Percentiles rank a stretch among this genome's conserved stretches.
These are phyloP conservation scores for Trametes coccinea DNA, from an alignment of 768 basidiomycete species.

Conservation along the genomic window DNA sequence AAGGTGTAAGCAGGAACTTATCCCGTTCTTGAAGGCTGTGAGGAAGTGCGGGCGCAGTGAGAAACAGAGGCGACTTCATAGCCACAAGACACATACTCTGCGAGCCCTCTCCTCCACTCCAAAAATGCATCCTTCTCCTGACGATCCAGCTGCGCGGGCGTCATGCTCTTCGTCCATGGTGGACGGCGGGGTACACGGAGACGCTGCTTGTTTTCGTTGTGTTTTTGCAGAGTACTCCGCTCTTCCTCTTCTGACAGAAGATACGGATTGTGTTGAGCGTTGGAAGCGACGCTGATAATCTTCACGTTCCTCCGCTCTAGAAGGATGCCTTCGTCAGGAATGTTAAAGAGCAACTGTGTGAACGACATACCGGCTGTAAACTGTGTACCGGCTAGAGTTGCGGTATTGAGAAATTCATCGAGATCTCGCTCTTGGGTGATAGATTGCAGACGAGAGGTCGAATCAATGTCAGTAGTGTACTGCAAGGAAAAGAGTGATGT, in stretches of 20 bases:
- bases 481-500: slow-evolving; percentile 30
- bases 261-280: slow-evolving; percentile 74
- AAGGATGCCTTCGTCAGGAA: not conserved
- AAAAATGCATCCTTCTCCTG: slow-evolving; percentile 90
- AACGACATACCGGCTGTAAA: slow-evolving; percentile 83
- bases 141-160: slow-evolving; percentile 74
- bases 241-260: slow-evolving; percentile 85
- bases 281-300: slow-evolving; percentile 62
- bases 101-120: slow-evolving; percentile 90
- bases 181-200: slow-evolving; percentile 90
- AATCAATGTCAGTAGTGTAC: slow-evolving; percentile 78
- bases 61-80: not conserved
- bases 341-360: not conserved
- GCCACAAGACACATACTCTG: slow-evolving; percentile 61
- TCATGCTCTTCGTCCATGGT: slow-evolving; percentile 83
- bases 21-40: slow-evolving; percentile 83
- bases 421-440: slow-evolving; percentile 95
- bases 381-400: slow-evolving; percentile 91
- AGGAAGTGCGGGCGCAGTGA: not conserved
- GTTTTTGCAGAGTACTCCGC: slow-evolving; percentile 67
- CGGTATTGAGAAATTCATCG: slow-evolving; percentile 94
- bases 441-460: slow-evolving; percentile 72
- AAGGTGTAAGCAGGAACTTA: slow-evolving; percentile 88
- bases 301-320: slow-evolving; percentile 79
- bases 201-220: slow-evolving; percentile 68